Conservation (phyloP, 208 protist genomes). For the Crithidia thermophila region DNA sequence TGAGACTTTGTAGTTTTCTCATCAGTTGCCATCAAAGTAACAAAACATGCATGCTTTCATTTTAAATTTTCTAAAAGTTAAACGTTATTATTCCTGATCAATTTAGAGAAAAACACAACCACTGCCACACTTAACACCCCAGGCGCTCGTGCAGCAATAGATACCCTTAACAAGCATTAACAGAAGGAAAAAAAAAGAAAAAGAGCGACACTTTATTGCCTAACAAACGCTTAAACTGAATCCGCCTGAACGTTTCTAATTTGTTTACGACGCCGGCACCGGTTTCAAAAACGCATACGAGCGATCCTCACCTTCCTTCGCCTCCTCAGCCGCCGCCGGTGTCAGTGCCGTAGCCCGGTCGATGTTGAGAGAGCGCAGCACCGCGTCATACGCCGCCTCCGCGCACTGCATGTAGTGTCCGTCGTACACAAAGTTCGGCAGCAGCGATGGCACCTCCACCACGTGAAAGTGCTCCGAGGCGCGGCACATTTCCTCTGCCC, state of each 20-base stretch:
- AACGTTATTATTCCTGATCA: no score
- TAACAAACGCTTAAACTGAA: not conserved
- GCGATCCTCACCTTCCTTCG: not conserved
- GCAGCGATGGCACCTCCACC: slow-evolving; percentile 62
- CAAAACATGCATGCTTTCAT: no score
- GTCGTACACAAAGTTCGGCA: slow-evolving; percentile 59
- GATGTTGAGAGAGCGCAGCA: slow-evolving; percentile 38
- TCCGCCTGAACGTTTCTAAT: not conserved
- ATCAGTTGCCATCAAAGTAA: no score
- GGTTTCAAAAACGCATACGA: slow-evolving; percentile 25
- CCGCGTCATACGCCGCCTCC: slow-evolving; percentile 39
- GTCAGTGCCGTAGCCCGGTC: slow-evolving; percentile 1
- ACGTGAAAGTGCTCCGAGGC: slow-evolving; percentile 25
- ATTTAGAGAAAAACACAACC: no score
- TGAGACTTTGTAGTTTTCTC: no score
- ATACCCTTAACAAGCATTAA: no score
- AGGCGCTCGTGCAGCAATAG: no score
- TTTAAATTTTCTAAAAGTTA: no score
- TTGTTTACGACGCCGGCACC: slow-evolving; percentile 3
- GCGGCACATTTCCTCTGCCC: slow-evolving; percentile 17
- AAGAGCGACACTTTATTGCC: not conserved
- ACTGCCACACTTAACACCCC: no score
- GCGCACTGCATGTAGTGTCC: slow-evolving; percentile 53
- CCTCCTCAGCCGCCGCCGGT: not conserved
- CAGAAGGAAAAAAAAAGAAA: not conserved